Evolutionary conservation across 2,329 filamentous ascomycete species (phyloP), one percentile per base, ranked within the genome.

Genomic region (Penicillium sp.): DNA sequence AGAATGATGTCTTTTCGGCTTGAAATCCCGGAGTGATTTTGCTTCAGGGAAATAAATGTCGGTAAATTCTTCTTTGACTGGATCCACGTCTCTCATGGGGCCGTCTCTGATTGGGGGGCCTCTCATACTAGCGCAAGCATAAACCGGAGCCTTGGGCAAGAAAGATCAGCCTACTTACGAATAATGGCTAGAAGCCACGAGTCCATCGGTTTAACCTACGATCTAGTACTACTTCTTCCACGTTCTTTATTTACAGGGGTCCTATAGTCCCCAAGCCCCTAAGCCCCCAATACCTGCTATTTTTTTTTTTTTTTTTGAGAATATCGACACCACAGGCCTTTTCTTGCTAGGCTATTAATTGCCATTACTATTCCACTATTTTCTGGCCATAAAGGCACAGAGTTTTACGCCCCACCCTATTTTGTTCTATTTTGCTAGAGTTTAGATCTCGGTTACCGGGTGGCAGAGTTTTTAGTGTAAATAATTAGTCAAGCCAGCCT

Each of bases 401-500:
- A 39, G 16, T 21, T 47, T 31, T 26, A 47, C 6, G 14, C 26
- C 45, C 39, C n/a, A 21, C 19, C 39, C 5, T 22, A 4, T 22
- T 22, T 11, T 13, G 19, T 42, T 14, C 19, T 13, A 42, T 22
- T 13, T 21, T 42, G 39, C 39, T 42, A 42, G 44, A 14, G 33
- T 21, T 47, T 9, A 31, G 45, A 29, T 47, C 47, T 21, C 31
- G 29, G 29, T 14, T 49, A 31, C 19, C 49, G 49, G 49, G 29
- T 49, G 48, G 49, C 26, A 57, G 55, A 57, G 22, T 24, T 49
- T 57, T 57, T 53, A 37, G 35, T 39, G 35, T n/a, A 1, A 33
- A 39, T 3, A 29, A 48, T 9, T 16, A 16, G 11, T 11, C 27
- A 21, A 49, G 27, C 31, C 27, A 53, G 55, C 55, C 50, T 57